phyloP scores from a whole-genome alignment of 345 rosid species.

The Anastatica hierochuntica region DNA sequence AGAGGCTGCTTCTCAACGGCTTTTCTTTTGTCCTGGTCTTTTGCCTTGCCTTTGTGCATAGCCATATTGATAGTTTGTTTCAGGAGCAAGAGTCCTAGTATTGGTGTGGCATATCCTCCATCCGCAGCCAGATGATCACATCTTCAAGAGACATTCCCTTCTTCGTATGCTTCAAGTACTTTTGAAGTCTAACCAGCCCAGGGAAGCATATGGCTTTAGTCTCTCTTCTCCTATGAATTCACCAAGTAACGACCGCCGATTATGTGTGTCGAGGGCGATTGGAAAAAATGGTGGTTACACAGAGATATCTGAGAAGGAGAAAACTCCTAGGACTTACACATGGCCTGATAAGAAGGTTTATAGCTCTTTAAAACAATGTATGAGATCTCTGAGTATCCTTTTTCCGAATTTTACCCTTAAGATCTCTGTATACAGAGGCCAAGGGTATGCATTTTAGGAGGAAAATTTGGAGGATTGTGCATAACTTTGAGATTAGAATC shows the following conservation, averaged over 20 bases:
- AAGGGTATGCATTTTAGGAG: slow-evolving; percentile 26
- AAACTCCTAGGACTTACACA: slow-evolving; percentile 23
- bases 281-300: slow-evolving; percentile 14
- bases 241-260: not conserved
- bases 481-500: slow-evolving; percentile 91
- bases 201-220: slow-evolving; percentile 11
- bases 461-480: slow-evolving; percentile 73
- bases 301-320: slow-evolving; percentile 16
- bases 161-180: too few species aligned
- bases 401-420: not conserved
- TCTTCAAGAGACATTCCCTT: too few species aligned
- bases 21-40: too few species aligned
- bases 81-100: too few species aligned
- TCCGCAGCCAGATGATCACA: too few species aligned
- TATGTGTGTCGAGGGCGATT: slow-evolving; percentile 10
- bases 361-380: not conserved
- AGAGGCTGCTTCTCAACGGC: too few species aligned
- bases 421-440: slow-evolving; percentile 19
- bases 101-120: too few species aligned
- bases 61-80: too few species aligned
- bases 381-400: not conserved
- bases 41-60: too few species aligned
- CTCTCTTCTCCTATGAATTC: slow-evolving; percentile 10
- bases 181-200: too few species aligned
- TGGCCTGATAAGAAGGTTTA: slow-evolving; percentile 33